Percentiles rank a stretch among this genome's conserved stretches.
phyloP scores from a whole-genome alignment of 83 land plant genomes.

The Picea mariana region DNA sequence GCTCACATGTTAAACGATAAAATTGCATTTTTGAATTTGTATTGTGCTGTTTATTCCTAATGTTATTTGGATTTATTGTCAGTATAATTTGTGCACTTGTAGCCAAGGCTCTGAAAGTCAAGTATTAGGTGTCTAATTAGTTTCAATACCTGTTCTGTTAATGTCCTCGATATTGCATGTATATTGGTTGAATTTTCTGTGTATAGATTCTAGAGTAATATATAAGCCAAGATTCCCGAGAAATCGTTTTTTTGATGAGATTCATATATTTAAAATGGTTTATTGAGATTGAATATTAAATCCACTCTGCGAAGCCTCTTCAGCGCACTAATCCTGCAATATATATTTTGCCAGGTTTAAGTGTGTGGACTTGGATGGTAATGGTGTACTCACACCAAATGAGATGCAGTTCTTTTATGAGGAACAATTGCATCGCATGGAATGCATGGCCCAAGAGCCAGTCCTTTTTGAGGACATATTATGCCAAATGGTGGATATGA shows the following conservation, averaged over 20 bases:
- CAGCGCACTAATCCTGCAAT: not conserved
- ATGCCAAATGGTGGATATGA: conserved; percentile 98
- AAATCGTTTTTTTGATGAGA: not conserved
- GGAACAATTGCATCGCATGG: conserved; percentile 99
- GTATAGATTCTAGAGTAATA: not conserved
- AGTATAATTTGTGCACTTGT: not conserved
- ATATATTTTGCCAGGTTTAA: conserved; percentile 71
- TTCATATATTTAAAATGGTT: not conserved
- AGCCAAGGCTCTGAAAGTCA: not conserved
- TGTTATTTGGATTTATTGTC: not conserved
- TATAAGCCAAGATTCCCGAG: not conserved
- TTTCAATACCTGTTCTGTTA: not conserved
- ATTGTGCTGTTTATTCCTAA: not conserved
- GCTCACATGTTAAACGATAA: conserved; percentile 10
- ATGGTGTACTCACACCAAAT: conserved; percentile 86
- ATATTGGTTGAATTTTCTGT: not conserved
- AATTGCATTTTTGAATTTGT: not conserved
- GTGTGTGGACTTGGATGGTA: conserved; percentile 95
- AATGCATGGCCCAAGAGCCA: conserved; percentile 98
- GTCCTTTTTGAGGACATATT: conserved; percentile 98
- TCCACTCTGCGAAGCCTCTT: not conserved
- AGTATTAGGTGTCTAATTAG: not conserved
- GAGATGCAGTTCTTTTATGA: conserved; percentile 99
- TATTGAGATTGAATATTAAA: not conserved
- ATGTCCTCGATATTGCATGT: not conserved